Evolutionary conservation across 768 basidiomycete species (phyloP), one percentile per base, ranked within the genome.

Genomic region (Pulveroboletus sp.): DNA sequence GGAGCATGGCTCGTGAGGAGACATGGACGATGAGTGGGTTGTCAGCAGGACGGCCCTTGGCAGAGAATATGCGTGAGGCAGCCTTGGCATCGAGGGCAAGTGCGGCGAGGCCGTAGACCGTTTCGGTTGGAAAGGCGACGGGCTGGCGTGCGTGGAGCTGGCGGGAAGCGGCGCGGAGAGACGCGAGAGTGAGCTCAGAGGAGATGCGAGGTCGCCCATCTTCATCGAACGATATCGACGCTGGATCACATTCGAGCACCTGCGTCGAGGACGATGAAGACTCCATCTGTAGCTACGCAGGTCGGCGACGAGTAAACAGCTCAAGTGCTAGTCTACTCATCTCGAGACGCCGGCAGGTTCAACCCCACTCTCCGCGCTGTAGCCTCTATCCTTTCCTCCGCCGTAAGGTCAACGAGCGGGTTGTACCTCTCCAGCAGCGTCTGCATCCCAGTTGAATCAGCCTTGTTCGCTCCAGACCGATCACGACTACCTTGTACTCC

Each of bases 1-100:
- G 68, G 14, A 99, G 81, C 96, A 98, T 98, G 35, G 74, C 59
- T 18, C 76, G 69, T 0, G 91, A 93, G 8, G 92, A 92, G 52
- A 99, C 82, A 69, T 99, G 96, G 24, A 97, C 89, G 75, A 99
- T 99, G 47, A 99, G 78, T 2, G 96, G 96, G 68, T 99, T 99
- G 69, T 99, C 96, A 5, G 87, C 72, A 7, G 96, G 96, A 46
- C 96, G 79, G 35, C 93, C 90, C 63, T 99, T 99, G 44, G 86
- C 86, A 15, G 78, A 67, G 69, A 93, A 99, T 59, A 99, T 93
- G 58, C 76, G 77, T 3, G 76, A 63, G 6, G 82, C 79, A 3
- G 94, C 92, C 14, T 69, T 55, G 8, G 77, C 55, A 58, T 82
- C 72, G 39, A 92, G 71, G 0, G 95, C 93, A 18, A 84, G 70